Evolutionary conservation across 345 rosid genomes (phyloP).

Genomic region (Draba incana): DNA sequence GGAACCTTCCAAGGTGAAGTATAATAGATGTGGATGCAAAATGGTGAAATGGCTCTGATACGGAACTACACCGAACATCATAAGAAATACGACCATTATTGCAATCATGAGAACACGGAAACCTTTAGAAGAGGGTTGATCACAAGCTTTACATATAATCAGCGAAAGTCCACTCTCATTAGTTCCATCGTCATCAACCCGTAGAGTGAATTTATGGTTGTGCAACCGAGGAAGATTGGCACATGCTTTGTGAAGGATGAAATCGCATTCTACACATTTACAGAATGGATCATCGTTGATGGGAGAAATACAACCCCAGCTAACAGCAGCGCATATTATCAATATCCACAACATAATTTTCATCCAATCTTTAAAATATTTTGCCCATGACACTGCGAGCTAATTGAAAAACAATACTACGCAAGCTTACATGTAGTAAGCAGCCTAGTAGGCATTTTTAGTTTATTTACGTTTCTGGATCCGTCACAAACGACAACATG

Average conservation of each 20-base stretch:
- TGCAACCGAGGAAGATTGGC: conserved; percentile 24
- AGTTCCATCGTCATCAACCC: not conserved
- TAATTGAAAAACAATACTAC: no score
- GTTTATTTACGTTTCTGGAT: no score
- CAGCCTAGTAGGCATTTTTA: no score
- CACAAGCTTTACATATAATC: not conserved
- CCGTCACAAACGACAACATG: no score
- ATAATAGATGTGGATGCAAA: conserved; percentile 26
- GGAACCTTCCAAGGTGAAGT: not conserved
- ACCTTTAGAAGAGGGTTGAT: not conserved
- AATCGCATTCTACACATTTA: conserved; percentile 20
- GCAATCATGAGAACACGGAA: not conserved
- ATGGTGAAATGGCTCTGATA: conserved; percentile 29
- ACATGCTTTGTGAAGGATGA: conserved; percentile 13
- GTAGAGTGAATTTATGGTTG: conserved; percentile 1
- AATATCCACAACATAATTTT: not conserved
- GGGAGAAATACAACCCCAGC: conserved; percentile 1
- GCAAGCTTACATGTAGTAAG: no score
- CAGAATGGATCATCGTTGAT: not conserved
- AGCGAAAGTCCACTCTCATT: not conserved
- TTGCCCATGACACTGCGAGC: not conserved
- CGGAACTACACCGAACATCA: conserved; percentile 13
- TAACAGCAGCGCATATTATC: no score
- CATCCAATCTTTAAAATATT: conserved; percentile 9
- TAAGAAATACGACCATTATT: no score